A percentile compares a stretch with the other conserved stretches of the same genome.
Evolutionary conservation across 1,284 basidiomycete genomes (phyloP).

Genomic region (Xanthoconium separans): DNA sequence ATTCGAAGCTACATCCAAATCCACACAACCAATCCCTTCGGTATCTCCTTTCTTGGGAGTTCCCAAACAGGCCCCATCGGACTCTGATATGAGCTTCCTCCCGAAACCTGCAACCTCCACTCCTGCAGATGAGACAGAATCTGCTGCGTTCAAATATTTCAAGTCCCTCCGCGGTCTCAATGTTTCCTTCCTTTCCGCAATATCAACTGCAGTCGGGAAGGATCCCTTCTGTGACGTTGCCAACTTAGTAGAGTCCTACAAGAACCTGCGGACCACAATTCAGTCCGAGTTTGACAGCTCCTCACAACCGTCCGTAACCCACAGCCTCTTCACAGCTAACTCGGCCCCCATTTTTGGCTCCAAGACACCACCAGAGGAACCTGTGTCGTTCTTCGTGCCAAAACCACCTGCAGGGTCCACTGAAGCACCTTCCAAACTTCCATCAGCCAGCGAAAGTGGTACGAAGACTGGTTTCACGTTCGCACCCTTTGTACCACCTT

Average conservation of each 20-base stretch:
- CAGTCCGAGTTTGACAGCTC: constrained; percentile 54
- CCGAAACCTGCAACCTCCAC: constrained; percentile 15
- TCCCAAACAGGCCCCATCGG: background rate
- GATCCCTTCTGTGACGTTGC: constrained; percentile 79
- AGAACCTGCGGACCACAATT: constrained; percentile 53
- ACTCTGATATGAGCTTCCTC: constrained; percentile 3
- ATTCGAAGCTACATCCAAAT: constrained; percentile 21
- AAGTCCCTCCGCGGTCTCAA: constrained; percentile 81
- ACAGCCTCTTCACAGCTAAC: constrained; percentile 9
- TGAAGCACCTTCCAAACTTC: constrained; percentile 6
- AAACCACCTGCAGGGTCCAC: constrained; percentile 32
- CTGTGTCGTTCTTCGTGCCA: constrained; percentile 39
- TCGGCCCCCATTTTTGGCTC: constrained; percentile 8
- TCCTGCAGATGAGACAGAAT: constrained; percentile 30
- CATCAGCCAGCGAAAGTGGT: constrained; percentile 15
- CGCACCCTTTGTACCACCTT: constrained; percentile 22
- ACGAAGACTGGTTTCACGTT: constrained; percentile 24
- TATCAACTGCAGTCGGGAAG: constrained; percentile 61
- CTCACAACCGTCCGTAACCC: constrained; percentile 7
- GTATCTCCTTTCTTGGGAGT: constrained; percentile 13
- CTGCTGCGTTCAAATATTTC: constrained; percentile 58
- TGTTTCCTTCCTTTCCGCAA: constrained; percentile 61
- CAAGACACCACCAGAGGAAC: constrained; percentile 21
- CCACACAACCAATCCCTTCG: constrained; percentile 10
- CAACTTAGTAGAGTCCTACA: constrained; percentile 64